A percentile compares a stretch with the other conserved stretches of the same genome.
Conservation (phyloP, 192 early-diverging fungal species). For the Coemansia sp. region DNA sequence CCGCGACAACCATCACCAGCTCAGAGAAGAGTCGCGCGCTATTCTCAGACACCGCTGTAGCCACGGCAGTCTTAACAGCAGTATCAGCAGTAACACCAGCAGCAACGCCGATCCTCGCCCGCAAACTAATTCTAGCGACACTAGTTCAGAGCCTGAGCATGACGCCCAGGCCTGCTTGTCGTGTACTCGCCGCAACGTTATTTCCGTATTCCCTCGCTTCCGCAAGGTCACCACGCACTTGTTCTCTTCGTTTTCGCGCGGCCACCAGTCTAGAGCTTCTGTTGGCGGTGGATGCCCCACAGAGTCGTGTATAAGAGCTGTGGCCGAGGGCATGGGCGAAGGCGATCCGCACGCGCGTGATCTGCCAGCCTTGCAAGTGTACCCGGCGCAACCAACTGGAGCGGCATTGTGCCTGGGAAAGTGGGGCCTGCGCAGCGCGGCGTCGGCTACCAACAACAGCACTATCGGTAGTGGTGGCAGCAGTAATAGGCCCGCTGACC, state of each 20-base stretch:
- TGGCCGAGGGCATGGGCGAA: not conserved
- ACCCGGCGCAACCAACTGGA: conserved; percentile 19
- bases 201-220: conserved; percentile 41
- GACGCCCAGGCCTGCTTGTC: conserved; percentile 31
- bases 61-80: conserved; percentile 33
- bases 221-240: conserved; percentile 38
- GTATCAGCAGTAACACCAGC: conserved; percentile 20
- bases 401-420: conserved; percentile 37
- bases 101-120: conserved; percentile 20
- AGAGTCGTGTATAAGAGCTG: conserved; percentile 14
- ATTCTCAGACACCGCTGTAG: conserved; percentile 31
- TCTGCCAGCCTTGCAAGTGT: conserved; percentile 19
- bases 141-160: conserved; percentile 22
- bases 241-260: conserved; percentile 24
- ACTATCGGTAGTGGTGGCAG: not conserved
- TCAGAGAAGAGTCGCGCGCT: conserved; percentile 22
- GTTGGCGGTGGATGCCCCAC: conserved; percentile 13
- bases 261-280: conserved; percentile 22
- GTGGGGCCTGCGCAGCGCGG: conserved; percentile 7
- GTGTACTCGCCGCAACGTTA: conserved; percentile 43
- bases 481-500: not conserved
- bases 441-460: not conserved
- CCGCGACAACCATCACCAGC: conserved; percentile 2
- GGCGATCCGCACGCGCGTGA: conserved; percentile 20
- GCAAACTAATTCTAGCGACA: not conserved